These are phyloP conservation scores for Phyllachora maydis DNA, from an alignment of 2,329 filamentous ascomycete species.

Conservation along the genomic window DNA sequence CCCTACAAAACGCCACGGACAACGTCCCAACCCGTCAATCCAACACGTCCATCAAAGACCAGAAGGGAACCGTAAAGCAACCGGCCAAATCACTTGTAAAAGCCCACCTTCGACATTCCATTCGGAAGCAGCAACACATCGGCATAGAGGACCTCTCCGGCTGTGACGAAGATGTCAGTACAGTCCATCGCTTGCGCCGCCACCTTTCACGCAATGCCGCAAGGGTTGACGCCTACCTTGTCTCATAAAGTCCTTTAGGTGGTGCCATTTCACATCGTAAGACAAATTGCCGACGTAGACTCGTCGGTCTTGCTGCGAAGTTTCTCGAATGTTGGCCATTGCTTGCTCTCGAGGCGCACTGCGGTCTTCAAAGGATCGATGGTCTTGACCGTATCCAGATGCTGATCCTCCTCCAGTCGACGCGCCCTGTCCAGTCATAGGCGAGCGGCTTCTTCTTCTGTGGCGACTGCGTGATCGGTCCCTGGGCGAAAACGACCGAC, in stretches of 20 bases:
- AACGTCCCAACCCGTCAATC: constrained; percentile 97
- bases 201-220: no score
- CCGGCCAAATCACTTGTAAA: constrained; percentile 79
- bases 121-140: constrained; percentile 99
- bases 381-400: constrained; percentile 41
- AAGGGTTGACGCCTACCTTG: constrained; percentile 49
- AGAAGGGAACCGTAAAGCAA: constrained; percentile 51
- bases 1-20: constrained; percentile 87
- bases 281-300: constrained; percentile 98
- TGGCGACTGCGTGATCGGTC: constrained; percentile 56
- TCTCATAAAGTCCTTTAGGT: constrained; percentile 99
- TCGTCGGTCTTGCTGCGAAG: constrained; percentile 93
- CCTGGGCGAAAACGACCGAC: constrained; percentile 62
- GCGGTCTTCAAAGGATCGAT: constrained; percentile 71
- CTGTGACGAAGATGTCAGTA: constrained; percentile 35
- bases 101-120: constrained; percentile 99
- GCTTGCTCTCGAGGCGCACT: constrained; percentile 74
- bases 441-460: constrained; percentile 65
- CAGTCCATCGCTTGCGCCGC: no score
- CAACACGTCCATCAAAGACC: constrained; percentile 68
- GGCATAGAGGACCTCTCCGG: constrained; percentile 97
- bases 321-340: constrained; percentile 87
- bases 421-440: constrained; percentile 60
- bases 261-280: constrained; percentile 99
- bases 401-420: constrained; percentile 51